Base-by-base conservation (phyloP, 228 moss, liverwort and hornwort genomes). In the Sphagnum magellanicum region DNA sequence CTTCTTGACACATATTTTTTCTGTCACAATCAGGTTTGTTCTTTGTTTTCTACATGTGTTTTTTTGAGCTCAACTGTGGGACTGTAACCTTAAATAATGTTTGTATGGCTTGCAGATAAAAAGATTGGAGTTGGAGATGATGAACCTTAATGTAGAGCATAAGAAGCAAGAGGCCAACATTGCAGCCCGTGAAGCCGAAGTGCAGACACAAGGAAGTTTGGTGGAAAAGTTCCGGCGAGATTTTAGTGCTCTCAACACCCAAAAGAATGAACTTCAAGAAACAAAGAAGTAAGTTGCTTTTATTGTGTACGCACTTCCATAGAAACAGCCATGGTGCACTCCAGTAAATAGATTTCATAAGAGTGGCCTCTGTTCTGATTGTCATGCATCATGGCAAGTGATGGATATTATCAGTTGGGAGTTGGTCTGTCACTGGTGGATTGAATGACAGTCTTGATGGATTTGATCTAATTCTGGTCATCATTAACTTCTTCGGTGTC, bases 241-340 rank as follows among this genome's bases (percentile, higher is more conserved):
- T 6, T 72, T 73, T 58, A 63, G 50, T 53, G 71, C 61, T 16
- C 65, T 85, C 52, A 85, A 79, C 72, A 69, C 70, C 59, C 75
- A 70, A 59, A 78, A 81, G 49, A 81, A 85, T 68, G 79, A 74
- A 13, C 51, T 77, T 59, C 85, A 81, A 66, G 85, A 85, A 48
- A 70, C 60, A n/a, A 76, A 77, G 79, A 81, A 85, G 81, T 84
- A 77, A 49, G 61, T 55, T 55, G 55, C 55, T 55, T 55, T 8
- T 8, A 8, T 48, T 16, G 9, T 55, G 12, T 8, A 12, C 4
- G 55, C 55, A 55, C 9, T 55, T 8, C 8, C 12, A 55, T 1
- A 55, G 32, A 32, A 32, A 32, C 32, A 32, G 32, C 32, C 32
- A 32, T 32, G 32, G 32, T 32, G 32, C 32, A 32, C 32, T 32